phyloP scores from a whole-genome alignment of 164 flowering plant species.

The Nymphaea colorata region DNA sequence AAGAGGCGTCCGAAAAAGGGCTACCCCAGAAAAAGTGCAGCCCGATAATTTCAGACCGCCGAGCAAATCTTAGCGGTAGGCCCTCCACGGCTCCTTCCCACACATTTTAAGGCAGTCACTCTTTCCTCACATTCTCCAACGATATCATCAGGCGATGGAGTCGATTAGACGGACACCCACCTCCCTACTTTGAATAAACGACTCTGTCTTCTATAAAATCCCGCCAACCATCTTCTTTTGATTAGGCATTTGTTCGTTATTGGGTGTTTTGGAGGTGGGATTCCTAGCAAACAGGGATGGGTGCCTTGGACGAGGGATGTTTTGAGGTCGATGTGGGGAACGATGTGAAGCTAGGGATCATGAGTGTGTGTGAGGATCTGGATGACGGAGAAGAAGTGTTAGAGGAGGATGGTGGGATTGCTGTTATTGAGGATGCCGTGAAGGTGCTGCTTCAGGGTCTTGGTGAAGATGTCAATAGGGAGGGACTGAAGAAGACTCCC shows the following conservation, averaged over 20 bases:
- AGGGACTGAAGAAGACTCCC: constrained; percentile 85
- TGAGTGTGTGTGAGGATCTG: background rate
- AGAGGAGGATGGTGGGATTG: constrained; percentile 29
- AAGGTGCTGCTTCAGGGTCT: constrained; percentile 69
- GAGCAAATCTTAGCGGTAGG: background rate
- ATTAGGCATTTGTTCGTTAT: background rate
- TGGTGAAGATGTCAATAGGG: constrained; percentile 75
- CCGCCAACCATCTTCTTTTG: background rate
- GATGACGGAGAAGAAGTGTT: constrained; percentile 14
- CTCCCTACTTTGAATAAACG: background rate
- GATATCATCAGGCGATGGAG: background rate
- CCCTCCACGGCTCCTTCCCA: background rate
- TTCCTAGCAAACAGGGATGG: constrained; percentile 28
- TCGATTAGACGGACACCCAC: background rate
- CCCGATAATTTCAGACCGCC: background rate
- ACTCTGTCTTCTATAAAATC: background rate
- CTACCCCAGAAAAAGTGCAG: background rate
- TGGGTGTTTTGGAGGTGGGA: background rate
- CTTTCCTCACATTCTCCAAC: background rate
- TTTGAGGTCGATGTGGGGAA: constrained; percentile 37
- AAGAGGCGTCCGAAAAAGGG: too few relatives aligned
- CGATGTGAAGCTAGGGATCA: constrained; percentile 25
- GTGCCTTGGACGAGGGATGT: constrained; percentile 65
- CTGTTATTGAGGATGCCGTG: constrained; percentile 62
- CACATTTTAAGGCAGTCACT: background rate